These are phyloP conservation scores for Pythium aphanidermatum DNA, from an alignment of 352 stramenopile species.

Conservation along the genomic window DNA sequence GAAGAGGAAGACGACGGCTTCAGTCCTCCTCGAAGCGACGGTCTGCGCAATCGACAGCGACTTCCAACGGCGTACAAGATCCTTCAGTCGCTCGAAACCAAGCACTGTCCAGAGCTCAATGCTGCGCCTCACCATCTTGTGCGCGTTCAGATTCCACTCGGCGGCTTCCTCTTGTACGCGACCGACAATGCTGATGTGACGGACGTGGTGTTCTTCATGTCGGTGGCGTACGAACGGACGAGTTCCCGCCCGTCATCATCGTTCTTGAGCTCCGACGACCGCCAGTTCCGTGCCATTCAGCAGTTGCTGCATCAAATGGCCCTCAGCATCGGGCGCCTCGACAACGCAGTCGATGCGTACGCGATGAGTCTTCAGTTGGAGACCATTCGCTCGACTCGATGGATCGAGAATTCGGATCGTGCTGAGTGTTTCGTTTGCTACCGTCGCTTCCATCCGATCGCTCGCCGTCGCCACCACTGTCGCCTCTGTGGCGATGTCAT, in stretches of 20 bases:
- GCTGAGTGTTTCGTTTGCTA: conserved; percentile 56
- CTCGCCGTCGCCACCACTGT: conserved; percentile 67
- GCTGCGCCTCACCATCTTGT: conserved; percentile 51
- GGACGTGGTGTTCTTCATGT: conserved; percentile 79
- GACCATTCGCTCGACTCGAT: conserved; percentile 37
- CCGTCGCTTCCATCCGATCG: conserved; percentile 60
- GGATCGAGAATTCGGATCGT: conserved; percentile 51
- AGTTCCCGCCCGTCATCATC: conserved; percentile 7
- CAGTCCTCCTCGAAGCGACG: conserved; percentile 15
- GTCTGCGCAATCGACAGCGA: conserved; percentile 17
- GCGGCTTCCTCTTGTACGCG: conserved; percentile 63
- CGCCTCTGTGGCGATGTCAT: conserved; percentile 71
- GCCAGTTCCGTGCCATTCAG: conserved; percentile 60
- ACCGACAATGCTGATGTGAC: conserved; percentile 51
- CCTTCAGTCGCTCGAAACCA: conserved; percentile 58
- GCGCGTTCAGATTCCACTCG: conserved; percentile 49
- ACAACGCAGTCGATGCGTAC: conserved; percentile 58
- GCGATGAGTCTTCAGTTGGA: conserved; percentile 54
- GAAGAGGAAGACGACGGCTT: conserved; percentile 2
- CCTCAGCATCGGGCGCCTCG: conserved; percentile 35
- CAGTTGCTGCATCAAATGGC: conserved; percentile 53
- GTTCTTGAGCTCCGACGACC: conserved; percentile 32
- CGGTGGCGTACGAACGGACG: conserved; percentile 22
- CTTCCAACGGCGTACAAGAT: conserved; percentile 63
- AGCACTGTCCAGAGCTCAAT: conserved; percentile 55